These are phyloP conservation scores for Myxozyma lipomycoides DNA, from an alignment of 805 yeast genomes.

Conservation along the genomic window DNA sequence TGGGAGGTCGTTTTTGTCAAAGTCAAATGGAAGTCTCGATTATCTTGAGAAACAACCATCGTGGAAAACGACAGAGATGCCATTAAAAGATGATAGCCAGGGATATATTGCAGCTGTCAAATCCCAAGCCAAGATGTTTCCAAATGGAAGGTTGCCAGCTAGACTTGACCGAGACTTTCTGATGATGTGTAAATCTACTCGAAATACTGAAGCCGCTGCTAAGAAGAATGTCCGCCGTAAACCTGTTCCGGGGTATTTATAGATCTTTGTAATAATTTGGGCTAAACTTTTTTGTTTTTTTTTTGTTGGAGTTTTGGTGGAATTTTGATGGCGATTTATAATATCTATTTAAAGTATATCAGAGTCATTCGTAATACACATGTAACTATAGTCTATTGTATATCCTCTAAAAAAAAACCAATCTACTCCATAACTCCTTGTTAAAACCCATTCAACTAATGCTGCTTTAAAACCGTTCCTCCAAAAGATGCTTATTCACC, in stretches of 20 bases:
- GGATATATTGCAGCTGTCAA: constrained; percentile 10
- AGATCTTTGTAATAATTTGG: background rate
- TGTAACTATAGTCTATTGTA: too few species aligned
- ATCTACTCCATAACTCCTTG: too few species aligned
- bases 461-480: too few species aligned
- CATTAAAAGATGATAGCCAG: constrained; percentile 1
- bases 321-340: too few species aligned
- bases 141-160: constrained; percentile 22
- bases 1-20: background rate
- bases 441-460: too few species aligned
- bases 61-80: constrained; percentile 3
- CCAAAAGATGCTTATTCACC: background rate
- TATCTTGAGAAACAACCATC: background rate
- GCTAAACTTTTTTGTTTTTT: background rate
- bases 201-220: background rate
- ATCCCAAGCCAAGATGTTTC: constrained; percentile 2
- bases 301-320: too few species aligned
- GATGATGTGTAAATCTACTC: constrained; percentile 2
- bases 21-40: background rate
- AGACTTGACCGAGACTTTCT: constrained; percentile 17
- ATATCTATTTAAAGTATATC: constrained; percentile 1
- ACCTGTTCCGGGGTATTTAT: background rate
- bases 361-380: too few species aligned
- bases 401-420: too few species aligned
- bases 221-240: background rate